Evolutionary conservation across 129 eudicot genomes (phyloP).

Genomic region (Artemisia tridentata): DNA sequence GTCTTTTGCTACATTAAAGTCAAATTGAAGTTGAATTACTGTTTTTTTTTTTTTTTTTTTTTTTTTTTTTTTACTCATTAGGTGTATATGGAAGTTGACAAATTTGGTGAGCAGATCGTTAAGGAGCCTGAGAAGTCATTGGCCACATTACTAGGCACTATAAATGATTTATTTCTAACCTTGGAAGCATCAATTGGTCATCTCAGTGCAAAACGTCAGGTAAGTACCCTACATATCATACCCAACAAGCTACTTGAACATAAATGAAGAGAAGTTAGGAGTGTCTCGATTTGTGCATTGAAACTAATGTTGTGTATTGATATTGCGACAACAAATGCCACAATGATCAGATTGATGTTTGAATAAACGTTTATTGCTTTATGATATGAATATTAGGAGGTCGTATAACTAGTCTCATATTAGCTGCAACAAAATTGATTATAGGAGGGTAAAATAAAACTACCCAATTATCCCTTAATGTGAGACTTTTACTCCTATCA

Average conservation of each 20-base stretch:
- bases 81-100: constrained; percentile 85
- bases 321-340: neutral
- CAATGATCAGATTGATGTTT: too few species aligned
- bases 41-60: too few species aligned
- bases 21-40: neutral
- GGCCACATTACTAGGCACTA: too few species aligned
- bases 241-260: constrained; percentile 5
- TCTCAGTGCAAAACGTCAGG: constrained; percentile 69
- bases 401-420: neutral
- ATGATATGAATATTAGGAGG: neutral
- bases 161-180: constrained; percentile 57
- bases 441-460: neutral
- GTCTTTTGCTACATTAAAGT: neutral
- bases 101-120: too few species aligned
- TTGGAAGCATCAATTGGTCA: constrained; percentile 83
- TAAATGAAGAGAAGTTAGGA: constrained; percentile 6
- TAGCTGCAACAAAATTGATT: neutral
- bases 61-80: constrained; percentile 29
- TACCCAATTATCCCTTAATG: neutral
- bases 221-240: constrained; percentile 22
- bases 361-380: neutral
- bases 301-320: neutral
- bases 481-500: too few species aligned
- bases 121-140: too few species aligned
- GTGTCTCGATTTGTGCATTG: neutral